Evolutionary conservation across 306 rosid species (phyloP).

Genomic region (Casuarina cunninghamiana): DNA sequence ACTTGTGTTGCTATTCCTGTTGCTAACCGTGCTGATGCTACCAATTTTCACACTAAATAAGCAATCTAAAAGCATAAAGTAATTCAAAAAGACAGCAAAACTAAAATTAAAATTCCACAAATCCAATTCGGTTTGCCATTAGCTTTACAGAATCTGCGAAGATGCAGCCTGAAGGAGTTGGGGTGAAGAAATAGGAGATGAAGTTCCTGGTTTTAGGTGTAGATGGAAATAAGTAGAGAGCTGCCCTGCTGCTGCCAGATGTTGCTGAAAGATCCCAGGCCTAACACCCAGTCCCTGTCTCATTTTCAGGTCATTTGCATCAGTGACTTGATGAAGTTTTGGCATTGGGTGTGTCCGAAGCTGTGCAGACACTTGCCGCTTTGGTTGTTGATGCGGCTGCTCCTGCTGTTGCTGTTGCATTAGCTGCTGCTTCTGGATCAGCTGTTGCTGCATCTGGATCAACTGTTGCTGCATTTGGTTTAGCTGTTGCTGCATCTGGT

Average conservation of each 20-base stretch:
- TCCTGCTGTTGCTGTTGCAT: constrained; percentile 46
- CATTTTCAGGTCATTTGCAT: constrained; percentile 64
- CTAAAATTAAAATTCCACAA: too few relatives aligned
- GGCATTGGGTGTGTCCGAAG: constrained; percentile 64
- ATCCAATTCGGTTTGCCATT: constrained; percentile 62
- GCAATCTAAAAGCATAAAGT: too few relatives aligned
- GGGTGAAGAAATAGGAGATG: constrained; percentile 67
- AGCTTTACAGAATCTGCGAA: constrained; percentile 79
- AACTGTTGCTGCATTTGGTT: constrained; percentile 48
- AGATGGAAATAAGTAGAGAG: constrained; percentile 71
- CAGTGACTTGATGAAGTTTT: constrained; percentile 69
- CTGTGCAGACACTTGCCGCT: constrained; percentile 69
- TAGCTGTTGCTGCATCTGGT: constrained; percentile 37
- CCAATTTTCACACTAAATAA: too few relatives aligned
- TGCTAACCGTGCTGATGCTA: too few relatives aligned
- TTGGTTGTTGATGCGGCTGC: constrained; percentile 58
- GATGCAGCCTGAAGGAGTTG: constrained; percentile 80
- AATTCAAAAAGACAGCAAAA: too few relatives aligned
- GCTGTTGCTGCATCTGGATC: constrained; percentile 38
- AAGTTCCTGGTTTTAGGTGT: constrained; percentile 63
- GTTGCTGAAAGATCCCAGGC: constrained; percentile 77
- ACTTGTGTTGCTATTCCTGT: too few relatives aligned
- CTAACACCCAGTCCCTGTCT: constrained; percentile 63
- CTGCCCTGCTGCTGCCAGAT: constrained; percentile 53
- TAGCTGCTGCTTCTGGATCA: constrained; percentile 45